Base-by-base conservation (phyloP, 1,284 basidiomycete genomes). In the Fomes fomentarius region DNA sequence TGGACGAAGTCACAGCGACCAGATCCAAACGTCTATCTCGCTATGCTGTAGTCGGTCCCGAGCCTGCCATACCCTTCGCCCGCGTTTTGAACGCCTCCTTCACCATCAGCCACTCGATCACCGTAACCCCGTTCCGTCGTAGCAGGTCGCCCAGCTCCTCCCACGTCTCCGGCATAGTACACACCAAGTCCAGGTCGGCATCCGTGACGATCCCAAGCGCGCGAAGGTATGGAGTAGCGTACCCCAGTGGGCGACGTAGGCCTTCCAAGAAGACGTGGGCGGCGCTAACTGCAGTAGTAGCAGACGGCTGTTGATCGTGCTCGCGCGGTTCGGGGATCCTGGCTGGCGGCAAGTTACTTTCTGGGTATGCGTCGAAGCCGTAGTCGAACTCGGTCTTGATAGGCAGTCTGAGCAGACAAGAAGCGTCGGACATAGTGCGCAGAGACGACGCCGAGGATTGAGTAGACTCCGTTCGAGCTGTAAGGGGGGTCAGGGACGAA, bases 71-170 rank as follows among this genome's bases (percentile, higher is more conserved):
- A 19, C 34, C 33, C 41, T 22, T 40, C 22, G 35, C 55, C 22
- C 44, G 52, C 34, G 19, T 26, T 35, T 56, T 54, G 50, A 61
- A 58, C 19, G 59, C 59, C 41, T 61, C 56, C 56, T 56, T 61
- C 10, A 61, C 51, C 59, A 61, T 56, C 53, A 61, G 12, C 59
- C 59, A 61, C 31, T 61, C 59, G 22, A 61, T 53, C 48, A 47
- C 48, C 30, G 56, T 51, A 22, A 61, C 33, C 0, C 59, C 59
- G 6, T 54, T 47, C 15, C 24, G 31, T 26, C 50, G 53, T 6
- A 61, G 51, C 12, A 56, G 37, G 1, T 47, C 38, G 26, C 59
- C 59, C 10, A 61, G 26, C 41, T 61, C 59, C 38, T 56, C 51
- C 59, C 59, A 61, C 3, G 56, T 39, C 19, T 47, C 47, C 26